Evolutionary conservation across 2,329 filamentous ascomycete species (phyloP).

Genomic region (Epichloe gansuensis): DNA sequence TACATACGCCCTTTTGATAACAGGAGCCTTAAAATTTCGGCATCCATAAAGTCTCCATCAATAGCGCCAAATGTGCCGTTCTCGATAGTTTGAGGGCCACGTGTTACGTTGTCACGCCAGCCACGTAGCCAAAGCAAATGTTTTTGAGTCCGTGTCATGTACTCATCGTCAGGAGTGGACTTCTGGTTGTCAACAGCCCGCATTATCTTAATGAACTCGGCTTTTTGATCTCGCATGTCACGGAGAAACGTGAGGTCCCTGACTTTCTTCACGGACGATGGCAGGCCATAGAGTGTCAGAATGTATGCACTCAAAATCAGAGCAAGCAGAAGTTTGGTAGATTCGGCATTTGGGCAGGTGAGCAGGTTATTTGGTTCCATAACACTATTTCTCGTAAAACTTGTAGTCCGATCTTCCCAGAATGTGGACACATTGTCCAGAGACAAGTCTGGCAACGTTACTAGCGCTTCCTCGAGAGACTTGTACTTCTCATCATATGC

Average conservation of each 20-base stretch:
- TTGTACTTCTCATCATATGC: constrained; percentile 46
- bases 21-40: constrained; percentile 57
- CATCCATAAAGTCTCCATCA: constrained; percentile 49
- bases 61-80: constrained; percentile 53
- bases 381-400: constrained; percentile 31
- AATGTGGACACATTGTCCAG: constrained; percentile 13
- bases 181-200: constrained; percentile 36
- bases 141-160: constrained; percentile 49
- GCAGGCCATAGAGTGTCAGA: constrained; percentile 36
- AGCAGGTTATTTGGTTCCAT: constrained; percentile 49
- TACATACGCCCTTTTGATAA: constrained; percentile 48
- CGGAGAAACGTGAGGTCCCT: constrained; percentile 54
- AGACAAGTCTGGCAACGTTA: constrained; percentile 29
- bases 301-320: constrained; percentile 50
- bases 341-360: constrained; percentile 45
- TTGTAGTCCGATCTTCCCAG: constrained; percentile 15
- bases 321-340: constrained; percentile 49
- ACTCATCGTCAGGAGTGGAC: constrained; percentile 48
- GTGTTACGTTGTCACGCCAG: constrained; percentile 44
- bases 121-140: constrained; percentile 62
- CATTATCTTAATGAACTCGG: constrained; percentile 47
- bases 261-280: constrained; percentile 39
- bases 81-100: constrained; percentile 29
- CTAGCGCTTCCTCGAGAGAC: constrained; percentile 35
- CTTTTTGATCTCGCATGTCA: constrained; percentile 52